These are phyloP conservation scores for barley (Hordeum vulgare) DNA, from an alignment of 176 grass and related monocot species.

Conservation along the genomic window MorexV3_pseudomolecules_assembly NC_058519.1:24432689-24433188, in stretches of 20 bases:
- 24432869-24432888: slow-evolving; percentile 36
- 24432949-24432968: slow-evolving; percentile 19
- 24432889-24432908: slow-evolving; percentile 37
- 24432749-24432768: neutral
- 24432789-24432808: slow-evolving; percentile 47
- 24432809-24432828: slow-evolving; percentile 40
- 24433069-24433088: slow-evolving; percentile 30
- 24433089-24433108: neutral
- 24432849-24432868: slow-evolving; percentile 29
- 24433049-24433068: slow-evolving; percentile 37
- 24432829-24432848: slow-evolving; percentile 4
- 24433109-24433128: slow-evolving; percentile 15
- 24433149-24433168: slow-evolving; percentile 27
- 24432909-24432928: slow-evolving; percentile 38
- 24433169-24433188: neutral
- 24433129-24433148: neutral
- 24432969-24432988: slow-evolving; percentile 28
- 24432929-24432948: slow-evolving; percentile 44
- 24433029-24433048: slow-evolving; percentile 27
- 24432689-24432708: slow-evolving; percentile 38
- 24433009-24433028: slow-evolving; percentile 18
- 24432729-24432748: neutral
- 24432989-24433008: slow-evolving; percentile 39
- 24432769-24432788: slow-evolving; percentile 39
- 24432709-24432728: slow-evolving; percentile 32